A percentile compares a stretch with the other conserved stretches of the same genome.
phyloP scores from a whole-genome alignment of 495 filamentous ascomycete genomes.

The Barbatosphaeria neglecta region DNA sequence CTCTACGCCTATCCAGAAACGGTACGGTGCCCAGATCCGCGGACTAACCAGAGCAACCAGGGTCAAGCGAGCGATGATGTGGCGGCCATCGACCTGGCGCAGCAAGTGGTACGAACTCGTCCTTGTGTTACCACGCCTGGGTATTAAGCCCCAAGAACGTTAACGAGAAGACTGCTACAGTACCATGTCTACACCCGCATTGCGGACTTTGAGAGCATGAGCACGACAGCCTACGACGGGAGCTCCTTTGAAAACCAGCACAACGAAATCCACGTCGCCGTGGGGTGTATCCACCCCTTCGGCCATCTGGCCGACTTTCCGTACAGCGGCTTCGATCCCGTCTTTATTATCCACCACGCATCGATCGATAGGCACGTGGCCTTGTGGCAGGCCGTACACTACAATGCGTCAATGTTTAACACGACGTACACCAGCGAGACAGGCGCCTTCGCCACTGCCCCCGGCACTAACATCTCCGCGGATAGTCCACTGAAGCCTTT shows the following conservation, averaged over 20 bases:
- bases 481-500: conserved; percentile 25
- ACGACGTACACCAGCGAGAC: conserved; percentile 4
- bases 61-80: conserved; percentile 9
- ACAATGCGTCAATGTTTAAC: conserved; percentile 8
- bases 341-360: conserved; percentile 21
- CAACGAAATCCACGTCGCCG: conserved; percentile 11
- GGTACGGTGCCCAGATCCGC: conserved; percentile 1
- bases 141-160: background rate
- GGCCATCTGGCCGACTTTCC: conserved; percentile 9
- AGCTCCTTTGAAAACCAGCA: conserved; percentile 17
- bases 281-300: conserved; percentile 7
- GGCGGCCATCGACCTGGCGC: background rate
- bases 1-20: conserved; percentile 6
- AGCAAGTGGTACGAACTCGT: background rate
- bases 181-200: conserved; percentile 14
- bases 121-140: background rate
- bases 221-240: conserved; percentile 10
- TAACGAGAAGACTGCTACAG: background rate
- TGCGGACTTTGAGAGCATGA: conserved; percentile 15
- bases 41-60: conserved; percentile 8
- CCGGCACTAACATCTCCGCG: conserved; percentile 14
- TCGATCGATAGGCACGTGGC: conserved; percentile 29
- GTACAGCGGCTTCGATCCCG: conserved; percentile 11
- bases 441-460: conserved; percentile 11
- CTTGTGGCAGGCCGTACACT: conserved; percentile 18